Percentiles rank a stretch among this genome's conserved stretches.
phyloP scores from a whole-genome alignment of 2,329 filamentous ascomycete genomes.

The Esteya vermicola region DNA sequence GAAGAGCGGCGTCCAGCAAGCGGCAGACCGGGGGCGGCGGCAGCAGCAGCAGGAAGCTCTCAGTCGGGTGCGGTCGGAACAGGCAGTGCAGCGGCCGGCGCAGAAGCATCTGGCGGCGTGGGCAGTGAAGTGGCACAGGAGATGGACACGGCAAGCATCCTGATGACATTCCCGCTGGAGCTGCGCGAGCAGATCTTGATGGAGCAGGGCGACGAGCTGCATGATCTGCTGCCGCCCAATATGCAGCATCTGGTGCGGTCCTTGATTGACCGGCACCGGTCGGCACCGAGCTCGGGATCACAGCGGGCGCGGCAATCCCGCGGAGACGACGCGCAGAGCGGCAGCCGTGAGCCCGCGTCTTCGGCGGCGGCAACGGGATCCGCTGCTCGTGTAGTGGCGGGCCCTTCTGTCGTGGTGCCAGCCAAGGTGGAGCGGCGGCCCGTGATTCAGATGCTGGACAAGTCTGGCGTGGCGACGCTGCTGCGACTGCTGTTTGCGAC shows the following conservation, averaged over 20 bases:
- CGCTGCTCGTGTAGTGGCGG: background rate
- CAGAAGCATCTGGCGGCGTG: conserved; percentile 34
- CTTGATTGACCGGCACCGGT: conserved; percentile 31
- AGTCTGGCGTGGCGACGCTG: conserved; percentile 86
- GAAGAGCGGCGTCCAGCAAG: conserved; percentile 54
- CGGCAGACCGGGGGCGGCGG: background rate
- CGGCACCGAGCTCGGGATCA: no score
- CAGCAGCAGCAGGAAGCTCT: background rate
- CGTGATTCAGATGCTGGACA: conserved; percentile 93
- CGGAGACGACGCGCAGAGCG: conserved; percentile 9
- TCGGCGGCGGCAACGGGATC: background rate
- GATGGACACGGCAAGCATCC: conserved; percentile 85
- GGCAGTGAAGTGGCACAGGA: conserved; percentile 31
- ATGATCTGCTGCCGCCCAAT: conserved; percentile 72
- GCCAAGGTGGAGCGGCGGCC: conserved; percentile 47
- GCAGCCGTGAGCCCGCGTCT: background rate
- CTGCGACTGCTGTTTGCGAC: conserved; percentile 97
- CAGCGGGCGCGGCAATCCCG: conserved; percentile 17
- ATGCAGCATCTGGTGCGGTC: conserved; percentile 76
- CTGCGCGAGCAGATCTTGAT: conserved; percentile 77
- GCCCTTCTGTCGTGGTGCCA: background rate
- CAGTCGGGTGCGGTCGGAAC: background rate
- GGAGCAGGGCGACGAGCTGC: conserved; percentile 79
- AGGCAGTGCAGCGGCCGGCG: conserved; percentile 16
- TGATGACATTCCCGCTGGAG: conserved; percentile 74